Base-by-base conservation (phyloP, 148 eudicot genomes). In the Limonium bicolor region DNA sequence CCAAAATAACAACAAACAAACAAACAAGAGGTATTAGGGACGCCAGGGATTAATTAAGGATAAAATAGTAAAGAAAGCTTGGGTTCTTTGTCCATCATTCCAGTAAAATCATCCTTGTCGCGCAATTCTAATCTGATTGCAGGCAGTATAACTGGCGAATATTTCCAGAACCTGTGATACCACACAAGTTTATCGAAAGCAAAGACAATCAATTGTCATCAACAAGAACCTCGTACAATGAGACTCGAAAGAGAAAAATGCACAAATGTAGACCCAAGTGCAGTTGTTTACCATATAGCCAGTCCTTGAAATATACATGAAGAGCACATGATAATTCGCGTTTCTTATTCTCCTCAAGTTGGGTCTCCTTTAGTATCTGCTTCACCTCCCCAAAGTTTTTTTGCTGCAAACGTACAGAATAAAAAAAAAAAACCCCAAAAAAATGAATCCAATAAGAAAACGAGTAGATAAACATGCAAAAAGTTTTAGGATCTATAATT, bases 251-350 rank as follows among this genome's bases (percentile, higher is more conserved):
- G 41, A 22, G 28, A 20, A 24, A 38, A 6, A 9, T 23, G 1
- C 13, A 9, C n/a, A n/a, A n/a, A 40, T 27, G 27, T 34, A 30
- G 35, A 36, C 45, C 3, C 28, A 31, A n/a, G n/a, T n/a, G n/a
- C n/a, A n/a, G n/a, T n/a, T 18, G 32, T 50, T 71, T 81, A 90
- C 95, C 85, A 41, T 81, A 85, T 48, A 90, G 61, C 99, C 99
- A 92, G 35, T 85, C 94, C 69, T 78, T 85, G 44, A 92, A 85
- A 55, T 73, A 63, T n/a, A 72, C 63, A 56, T 92, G 95, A 53
- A 92, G 82, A 35, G 95, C 95, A 63, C 45, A 66, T 27, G 95
- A 81, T 39, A 92, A 36, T 67, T 92, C 99, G 15, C 88, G 74
- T 58, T 81, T 85, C 64, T 70, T 66, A 66, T 55, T 66, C 20